These are phyloP conservation scores for Heteromeles arbutifolia DNA, from an alignment of 306 rosid genomes.

Conservation along the genomic window DNA sequence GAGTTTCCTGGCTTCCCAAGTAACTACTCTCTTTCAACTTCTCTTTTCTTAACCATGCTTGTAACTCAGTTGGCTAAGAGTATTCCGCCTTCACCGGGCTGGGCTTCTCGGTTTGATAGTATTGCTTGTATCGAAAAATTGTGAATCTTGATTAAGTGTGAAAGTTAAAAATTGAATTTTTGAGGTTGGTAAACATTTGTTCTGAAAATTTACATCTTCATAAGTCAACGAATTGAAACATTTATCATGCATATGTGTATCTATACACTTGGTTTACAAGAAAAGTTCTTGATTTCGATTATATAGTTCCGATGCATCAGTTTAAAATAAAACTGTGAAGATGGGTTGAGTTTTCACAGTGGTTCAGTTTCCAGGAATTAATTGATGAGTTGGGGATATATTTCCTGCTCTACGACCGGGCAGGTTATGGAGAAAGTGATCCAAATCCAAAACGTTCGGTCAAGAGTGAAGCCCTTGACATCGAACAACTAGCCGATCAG, in stretches of 20 bases:
- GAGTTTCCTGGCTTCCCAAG: slow-evolving; percentile 46
- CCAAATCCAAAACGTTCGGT: slow-evolving; percentile 67
- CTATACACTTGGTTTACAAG: background rate
- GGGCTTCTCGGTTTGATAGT: too few species aligned
- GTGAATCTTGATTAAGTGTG: background rate
- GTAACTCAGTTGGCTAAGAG: too few species aligned
- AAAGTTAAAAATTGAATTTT: background rate
- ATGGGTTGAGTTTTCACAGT: slow-evolving; percentile 24
- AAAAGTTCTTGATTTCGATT: background rate
- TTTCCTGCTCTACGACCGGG: slow-evolving; percentile 70
- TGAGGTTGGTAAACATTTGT: background rate
- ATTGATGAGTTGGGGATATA: slow-evolving; percentile 68
- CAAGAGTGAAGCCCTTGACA: slow-evolving; percentile 76
- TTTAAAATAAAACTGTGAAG: slow-evolving; percentile 5
- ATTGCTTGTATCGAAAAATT: too few species aligned
- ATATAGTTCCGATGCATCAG: background rate
- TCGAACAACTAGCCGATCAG: slow-evolving; percentile 80
- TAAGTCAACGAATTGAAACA: background rate
- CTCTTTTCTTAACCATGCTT: background rate
- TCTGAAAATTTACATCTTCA: background rate
- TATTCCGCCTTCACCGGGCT: too few species aligned
- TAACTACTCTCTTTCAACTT: background rate
- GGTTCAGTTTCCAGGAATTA: slow-evolving; percentile 58
- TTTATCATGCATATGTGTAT: too few species aligned
- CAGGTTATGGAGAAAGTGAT: slow-evolving; percentile 96